Percentiles rank a stretch among this genome's conserved stretches.
Conservation (phyloP, 371 early-diverging fungal species). For the Nematocida sp. region DNA sequence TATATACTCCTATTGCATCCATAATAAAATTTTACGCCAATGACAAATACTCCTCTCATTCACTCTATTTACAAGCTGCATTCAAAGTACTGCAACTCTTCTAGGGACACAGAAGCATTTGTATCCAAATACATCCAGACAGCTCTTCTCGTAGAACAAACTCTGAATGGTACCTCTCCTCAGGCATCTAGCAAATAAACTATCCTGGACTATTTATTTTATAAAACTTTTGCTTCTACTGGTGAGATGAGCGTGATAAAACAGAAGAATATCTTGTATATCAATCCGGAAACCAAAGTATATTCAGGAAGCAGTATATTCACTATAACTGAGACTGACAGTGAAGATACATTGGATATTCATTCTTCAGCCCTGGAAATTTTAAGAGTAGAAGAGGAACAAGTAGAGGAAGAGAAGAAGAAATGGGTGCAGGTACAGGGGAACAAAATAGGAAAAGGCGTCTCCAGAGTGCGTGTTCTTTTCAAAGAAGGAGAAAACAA, state of each 20-base stretch:
- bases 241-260: constrained; percentile 23
- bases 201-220: constrained; percentile 15
- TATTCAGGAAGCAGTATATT: constrained; percentile 45
- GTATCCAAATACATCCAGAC: not conserved
- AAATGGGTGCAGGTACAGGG: not conserved
- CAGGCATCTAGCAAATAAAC: not conserved
- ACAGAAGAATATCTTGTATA: constrained; percentile 43
- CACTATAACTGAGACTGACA: not conserved
- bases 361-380: not conserved
- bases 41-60: too few species aligned
- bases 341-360: not conserved
- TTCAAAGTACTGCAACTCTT: too few species aligned
- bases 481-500: constrained; percentile 13
- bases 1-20: constrained; percentile 38
- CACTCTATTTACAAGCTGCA: too few species aligned
- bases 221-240: constrained; percentile 22
- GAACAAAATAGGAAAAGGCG: not conserved
- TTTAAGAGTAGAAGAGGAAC: not conserved
- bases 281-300: not conserved
- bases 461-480: constrained; percentile 2
- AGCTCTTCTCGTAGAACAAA: not conserved
- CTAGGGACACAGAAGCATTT: not conserved
- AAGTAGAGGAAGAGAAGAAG: not conserved
- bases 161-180: too few species aligned
- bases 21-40: constrained; percentile 41